These are phyloP conservation scores for Apiospora aurea DNA, from an alignment of 2,329 filamentous ascomycete species.

Conservation along the genomic window DNA sequence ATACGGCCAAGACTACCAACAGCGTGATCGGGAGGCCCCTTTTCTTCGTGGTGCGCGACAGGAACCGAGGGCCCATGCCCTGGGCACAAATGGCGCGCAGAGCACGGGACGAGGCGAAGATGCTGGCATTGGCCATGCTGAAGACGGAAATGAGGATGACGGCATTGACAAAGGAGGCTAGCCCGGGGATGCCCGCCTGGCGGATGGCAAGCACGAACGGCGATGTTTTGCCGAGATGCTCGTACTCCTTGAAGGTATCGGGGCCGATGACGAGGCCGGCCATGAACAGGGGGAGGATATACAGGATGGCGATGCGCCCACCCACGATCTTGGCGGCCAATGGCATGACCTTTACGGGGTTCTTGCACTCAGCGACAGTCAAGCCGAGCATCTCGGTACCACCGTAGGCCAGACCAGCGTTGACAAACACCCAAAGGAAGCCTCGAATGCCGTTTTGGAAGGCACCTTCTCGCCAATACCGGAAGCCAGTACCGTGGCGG, in stretches of 20 bases:
- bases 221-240: slow-evolving; percentile 22
- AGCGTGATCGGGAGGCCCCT: slow-evolving; percentile 76
- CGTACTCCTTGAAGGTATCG: slow-evolving; percentile 30
- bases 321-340: slow-evolving; percentile 49
- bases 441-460: slow-evolving; percentile 50
- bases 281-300: slow-evolving; percentile 47
- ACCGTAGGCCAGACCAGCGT: slow-evolving; percentile 52
- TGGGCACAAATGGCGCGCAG: slow-evolving; percentile 44
- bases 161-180: slow-evolving; percentile 44
- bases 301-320: slow-evolving; percentile 48
- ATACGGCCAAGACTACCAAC: slow-evolving; percentile 65
- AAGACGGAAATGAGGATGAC: slow-evolving; percentile 46
- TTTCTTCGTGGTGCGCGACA: slow-evolving; percentile 62
- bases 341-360: slow-evolving; percentile 46
- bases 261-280: slow-evolving; percentile 44
- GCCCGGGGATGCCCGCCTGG: slow-evolving; percentile 37
- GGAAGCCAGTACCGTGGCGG: slow-evolving; percentile 56
- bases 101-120: slow-evolving; percentile 47
- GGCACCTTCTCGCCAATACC: slow-evolving; percentile 58
- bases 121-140: slow-evolving; percentile 51
- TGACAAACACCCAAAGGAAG: slow-evolving; percentile 52
- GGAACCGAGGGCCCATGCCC: slow-evolving; percentile 44
- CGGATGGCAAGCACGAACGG: slow-evolving; percentile 41
- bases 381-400: slow-evolving; percentile 55
- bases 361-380: slow-evolving; percentile 50